Evolutionary conservation across 2,329 filamentous ascomycete genomes (phyloP), one percentile per base, ranked within the genome.

Genomic region (Alternaria arborescens): DNA sequence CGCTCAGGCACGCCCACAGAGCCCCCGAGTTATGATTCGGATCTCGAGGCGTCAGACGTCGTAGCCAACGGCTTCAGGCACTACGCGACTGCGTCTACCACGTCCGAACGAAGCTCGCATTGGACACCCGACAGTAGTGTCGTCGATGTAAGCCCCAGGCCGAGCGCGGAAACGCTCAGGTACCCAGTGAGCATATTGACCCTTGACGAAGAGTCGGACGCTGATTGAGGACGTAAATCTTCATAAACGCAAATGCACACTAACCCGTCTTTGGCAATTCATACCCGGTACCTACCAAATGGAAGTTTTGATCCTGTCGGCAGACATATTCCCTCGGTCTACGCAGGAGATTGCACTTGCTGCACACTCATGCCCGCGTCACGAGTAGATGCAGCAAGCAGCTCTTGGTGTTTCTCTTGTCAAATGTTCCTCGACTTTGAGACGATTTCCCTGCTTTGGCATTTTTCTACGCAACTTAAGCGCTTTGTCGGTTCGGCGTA

Each of bases 21-120:
- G 32, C 81, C 81, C 5, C 81, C 81, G 5, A 74, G 73, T 8
- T 83, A 83, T 65, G 78, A 79, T n/a, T 75, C 78, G 12, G 76
- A 80, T 20, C 73, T 73, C 6, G 77, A 78, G 22, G 75, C 77
- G 36, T 71, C 69, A 40, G 75, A 78, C 14, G 60, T 75, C 2
- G 77, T 83, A 2, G 76, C 78, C 7, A 79, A 83, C 60, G 82
- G 81, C 3, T 82, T 83, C 62, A 63, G 74, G 16, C 68, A 71
- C 24, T 82, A 81, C 64, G 75, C 54, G 4, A 44, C 71, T 0
- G 73, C 77, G 5, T 70, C 70, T 10, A 68, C 66, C 1, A 61
- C 63, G 2, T 71, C 68, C 0, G 47, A 62, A 34, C 64, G 61
- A n/a, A 71, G 62, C 22, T 73, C 71, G 32, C 66, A 67, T 42